Base-by-base conservation (phyloP, 257 asterid species). In the Leonotis leonurus region DNA sequence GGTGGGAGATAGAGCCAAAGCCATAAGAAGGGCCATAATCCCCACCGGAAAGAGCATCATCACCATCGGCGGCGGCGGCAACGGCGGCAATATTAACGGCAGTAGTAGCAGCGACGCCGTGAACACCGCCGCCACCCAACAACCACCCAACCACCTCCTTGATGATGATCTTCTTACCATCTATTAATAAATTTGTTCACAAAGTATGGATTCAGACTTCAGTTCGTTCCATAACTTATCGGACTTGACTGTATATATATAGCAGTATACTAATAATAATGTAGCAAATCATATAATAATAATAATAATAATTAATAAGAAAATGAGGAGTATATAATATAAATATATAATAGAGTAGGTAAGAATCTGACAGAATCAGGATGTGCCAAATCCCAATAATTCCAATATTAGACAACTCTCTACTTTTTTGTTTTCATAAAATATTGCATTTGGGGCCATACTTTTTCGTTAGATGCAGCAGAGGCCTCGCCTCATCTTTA, bases 1-100 rank as follows among this genome's bases (percentile, higher is more conserved):
- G 17, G 76, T 18, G 0, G 78, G 83, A 36, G 72, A 71, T 48
- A 80, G 33, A 44, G 86, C 83, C 62, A 80, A 41, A 39, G 68
- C 77, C 71, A 80, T 55, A 55, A 80, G 81, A 53, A 80, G 65
- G 8, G 73, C 86, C 83, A 80, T 62, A 29, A 77, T 80, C 60
- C 83, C 79, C 39, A 80, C 75, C 43, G 86, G 86, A 62, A 80
- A 80, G 21, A 80, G 62, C 86, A 80, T 71, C 48, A 74, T 55
- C 75, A 71, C 27, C 80, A 78, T 72, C 11, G 86, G 83, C 8
- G 83, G 86, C 9, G 86, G 86, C 33, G 75, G 74, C 57, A 80
- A 51, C 13, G 80, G 78, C 12, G 85, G 80, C 74, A 80, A 43
- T 7, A 80, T 57, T 1, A 75, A 77, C 41, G 86, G 86, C 62